A percentile compares a stretch with the other conserved stretches of the same genome.
These are phyloP conservation scores for Backusella parvicylindrica DNA, from an alignment of 192 early-diverging fungal genomes.

Conservation along the genomic window DNA sequence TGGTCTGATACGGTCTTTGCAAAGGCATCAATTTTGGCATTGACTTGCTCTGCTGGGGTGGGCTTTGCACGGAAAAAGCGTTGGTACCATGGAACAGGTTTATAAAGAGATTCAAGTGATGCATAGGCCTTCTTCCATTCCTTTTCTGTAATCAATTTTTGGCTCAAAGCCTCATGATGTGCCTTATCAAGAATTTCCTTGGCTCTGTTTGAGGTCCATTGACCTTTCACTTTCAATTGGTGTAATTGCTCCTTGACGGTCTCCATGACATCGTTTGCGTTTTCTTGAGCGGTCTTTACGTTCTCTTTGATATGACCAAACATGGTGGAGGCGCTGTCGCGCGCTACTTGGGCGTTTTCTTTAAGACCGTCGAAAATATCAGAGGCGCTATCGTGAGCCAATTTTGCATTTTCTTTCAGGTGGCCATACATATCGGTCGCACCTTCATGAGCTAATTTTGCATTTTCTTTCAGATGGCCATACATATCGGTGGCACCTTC, in stretches of 20 bases:
- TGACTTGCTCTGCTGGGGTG: background rate
- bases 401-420: background rate
- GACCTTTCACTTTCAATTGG: background rate
- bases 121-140: slow-evolving; percentile 8
- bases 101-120: background rate
- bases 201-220: background rate
- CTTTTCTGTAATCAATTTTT: slow-evolving; percentile 4
- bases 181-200: background rate
- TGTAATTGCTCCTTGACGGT: background rate
- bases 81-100: slow-evolving; percentile 12
- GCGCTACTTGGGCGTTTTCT: background rate
- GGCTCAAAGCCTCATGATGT: background rate
- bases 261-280: background rate
- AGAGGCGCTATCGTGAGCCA: background rate
- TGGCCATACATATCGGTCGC: background rate
- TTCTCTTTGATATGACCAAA: background rate
- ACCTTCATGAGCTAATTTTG: background rate
- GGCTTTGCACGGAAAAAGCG: background rate
- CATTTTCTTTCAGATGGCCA: background rate
- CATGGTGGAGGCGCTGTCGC: background rate
- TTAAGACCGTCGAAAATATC: background rate
- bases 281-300: background rate
- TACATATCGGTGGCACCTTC: background rate
- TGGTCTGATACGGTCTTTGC: background rate
- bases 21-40: background rate